Conservation (phyloP, 768 basidiomycete genomes). For the Termitomyces sp. region DNA sequence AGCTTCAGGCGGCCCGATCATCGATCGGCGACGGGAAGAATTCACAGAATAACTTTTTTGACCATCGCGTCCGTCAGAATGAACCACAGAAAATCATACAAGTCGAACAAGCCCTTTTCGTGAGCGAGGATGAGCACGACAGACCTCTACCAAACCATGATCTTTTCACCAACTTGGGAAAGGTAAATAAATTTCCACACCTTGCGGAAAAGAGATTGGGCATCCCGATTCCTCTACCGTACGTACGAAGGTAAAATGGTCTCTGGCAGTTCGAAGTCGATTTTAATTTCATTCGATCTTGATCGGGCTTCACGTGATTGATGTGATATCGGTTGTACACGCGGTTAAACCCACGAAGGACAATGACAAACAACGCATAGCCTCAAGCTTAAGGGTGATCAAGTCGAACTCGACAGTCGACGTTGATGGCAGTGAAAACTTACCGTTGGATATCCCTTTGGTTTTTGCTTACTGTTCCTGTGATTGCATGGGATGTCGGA, state of each 20-base stretch:
- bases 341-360: not conserved
- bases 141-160: not conserved
- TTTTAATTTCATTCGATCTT: too few species aligned
- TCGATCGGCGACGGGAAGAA: not conserved
- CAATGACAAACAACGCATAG: not conserved
- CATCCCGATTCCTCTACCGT: not conserved
- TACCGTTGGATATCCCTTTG: constrained; percentile 58
- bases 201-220: not conserved
- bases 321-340: too few species aligned
- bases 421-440: constrained; percentile 43
- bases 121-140: not conserved
- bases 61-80: not conserved
- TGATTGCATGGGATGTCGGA: constrained; percentile 76
- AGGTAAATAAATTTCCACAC: not conserved
- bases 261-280: too few species aligned
- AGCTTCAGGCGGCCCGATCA: not conserved
- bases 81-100: not conserved
- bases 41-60: not conserved
- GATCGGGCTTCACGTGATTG: too few species aligned
- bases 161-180: not conserved
- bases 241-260: too few species aligned
- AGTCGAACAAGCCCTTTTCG: not conserved
- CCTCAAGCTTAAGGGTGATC: not conserved
- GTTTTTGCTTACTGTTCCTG: constrained; percentile 59
- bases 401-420: not conserved